phyloP scores from a whole-genome alignment of 768 basidiomycete species.

The Tricholoma terreum region DNA sequence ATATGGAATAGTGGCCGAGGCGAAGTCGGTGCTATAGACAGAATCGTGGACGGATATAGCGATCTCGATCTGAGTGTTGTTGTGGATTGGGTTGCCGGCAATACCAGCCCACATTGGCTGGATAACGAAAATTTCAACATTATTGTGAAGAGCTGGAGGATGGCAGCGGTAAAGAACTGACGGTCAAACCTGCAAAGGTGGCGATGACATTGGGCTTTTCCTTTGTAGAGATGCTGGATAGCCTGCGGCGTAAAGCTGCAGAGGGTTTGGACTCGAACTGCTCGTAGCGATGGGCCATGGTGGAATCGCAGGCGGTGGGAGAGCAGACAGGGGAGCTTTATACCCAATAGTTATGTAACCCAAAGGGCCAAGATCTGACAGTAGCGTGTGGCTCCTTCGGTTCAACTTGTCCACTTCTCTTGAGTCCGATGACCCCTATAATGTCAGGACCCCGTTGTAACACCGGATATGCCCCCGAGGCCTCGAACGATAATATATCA shows the following conservation, averaged over 20 bases:
- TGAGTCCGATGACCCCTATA: conserved; percentile 1
- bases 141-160: conserved; percentile 20
- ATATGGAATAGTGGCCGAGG: conserved; percentile 56
- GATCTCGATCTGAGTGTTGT: conserved; percentile 62
- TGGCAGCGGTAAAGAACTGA: conserved; percentile 33
- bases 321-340: conserved; percentile 27
- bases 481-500: too few species aligned
- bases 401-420: too few species aligned
- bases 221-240: conserved; percentile 48
- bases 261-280: conserved; percentile 64
- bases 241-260: conserved; percentile 59
- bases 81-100: conserved; percentile 58
- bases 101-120: conserved; percentile 91
- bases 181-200: conserved; percentile 63
- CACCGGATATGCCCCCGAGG: too few species aligned
- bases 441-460: conserved; percentile 12
- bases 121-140: conserved; percentile 13
- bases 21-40: conserved; percentile 79
- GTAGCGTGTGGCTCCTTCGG: neutral
- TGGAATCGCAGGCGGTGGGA: conserved; percentile 26
- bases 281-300: conserved; percentile 50
- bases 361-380: neutral
- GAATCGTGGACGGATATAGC: conserved; percentile 82
- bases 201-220: conserved; percentile 53
- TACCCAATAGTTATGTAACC: conserved; percentile 13